Evolutionary conservation across 1,284 basidiomycete species (phyloP), one percentile per base, ranked within the genome.

Genomic region (Cryptococcus sp.): DNA sequence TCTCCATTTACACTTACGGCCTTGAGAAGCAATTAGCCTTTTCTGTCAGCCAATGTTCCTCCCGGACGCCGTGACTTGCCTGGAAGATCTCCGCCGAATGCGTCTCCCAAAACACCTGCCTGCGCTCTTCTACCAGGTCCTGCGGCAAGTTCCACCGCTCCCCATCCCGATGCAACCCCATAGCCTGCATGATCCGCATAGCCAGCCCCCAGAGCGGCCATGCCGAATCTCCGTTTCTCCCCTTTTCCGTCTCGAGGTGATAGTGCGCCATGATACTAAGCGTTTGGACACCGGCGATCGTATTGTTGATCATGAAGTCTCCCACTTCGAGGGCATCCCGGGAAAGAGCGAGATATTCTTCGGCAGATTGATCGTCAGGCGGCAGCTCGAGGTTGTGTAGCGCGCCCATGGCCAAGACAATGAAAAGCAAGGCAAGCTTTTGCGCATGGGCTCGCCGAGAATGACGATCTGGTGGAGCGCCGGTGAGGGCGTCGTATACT

Each of bases 151-250:
- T 63, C 69, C 69, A 72, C 9, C 60, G 52, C 22, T 52, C 53
- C 2, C 69, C 69, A 50, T 72, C 69, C 5, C 66, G 57, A 46
- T 72, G 68, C 44, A 69, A 37, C 1, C 68, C 68, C 68, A 71
- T 71, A 3, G 65, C 63, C 22, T 62, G 54, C 19, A 63, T 59
- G 14, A 67, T 53, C 5, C 65, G 50, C 61, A 63, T 62, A 0
- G 61, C 59, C 4, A 68, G 35, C 23, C 68, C 68, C 63, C 66
- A 67, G 9, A 70, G 39, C 1, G 65, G 63, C 68, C 68, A 70
- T 28, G 63, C 58, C 0, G 49, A 53, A 48, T 70, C 66, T 3
- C 66, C 68, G 36, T 60, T 60, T 11, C 65, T 51, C 0, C 65
- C 65, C 31, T 53, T 52, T 31, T 67, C 65, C 16, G 60, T 63